Percentiles rank a stretch among this genome's conserved stretches.
Conservation (phyloP, 1,284 basidiomycete genomes). For the Sporisorium iseilematis-ciliati region DNA sequence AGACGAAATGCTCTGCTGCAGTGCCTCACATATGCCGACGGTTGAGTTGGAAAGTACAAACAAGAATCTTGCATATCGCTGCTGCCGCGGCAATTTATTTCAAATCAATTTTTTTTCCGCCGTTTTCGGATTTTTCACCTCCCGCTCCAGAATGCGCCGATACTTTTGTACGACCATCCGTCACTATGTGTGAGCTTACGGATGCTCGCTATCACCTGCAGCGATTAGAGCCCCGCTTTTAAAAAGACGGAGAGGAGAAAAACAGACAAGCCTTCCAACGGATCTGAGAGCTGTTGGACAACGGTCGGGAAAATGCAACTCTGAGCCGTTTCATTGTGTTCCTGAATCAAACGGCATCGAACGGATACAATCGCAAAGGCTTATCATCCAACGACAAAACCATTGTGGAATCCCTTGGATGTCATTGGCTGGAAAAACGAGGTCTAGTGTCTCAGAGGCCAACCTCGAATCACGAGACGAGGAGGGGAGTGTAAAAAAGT, state of each 20-base stretch:
- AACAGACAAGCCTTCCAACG: too few species aligned
- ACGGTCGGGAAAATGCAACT: too few species aligned
- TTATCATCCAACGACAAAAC: slow-evolving; percentile 1
- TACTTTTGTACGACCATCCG: too few species aligned
- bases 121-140: neutral
- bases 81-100: slow-evolving; percentile 2
- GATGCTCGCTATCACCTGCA: too few species aligned
- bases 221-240: too few species aligned
- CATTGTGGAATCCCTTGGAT: neutral
- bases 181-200: too few species aligned
- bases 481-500: neutral
- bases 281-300: too few species aligned
- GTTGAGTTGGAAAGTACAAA: slow-evolving; percentile 16
- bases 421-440: neutral
- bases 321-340: neutral
- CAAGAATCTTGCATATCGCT: neutral
- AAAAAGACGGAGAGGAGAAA: too few species aligned
- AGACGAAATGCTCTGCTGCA: neutral
- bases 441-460: neutral
- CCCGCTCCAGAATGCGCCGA: neutral
- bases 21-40: slow-evolving; percentile 1
- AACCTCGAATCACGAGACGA: neutral
- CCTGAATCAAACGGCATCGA: neutral
- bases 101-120: neutral
- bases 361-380: neutral